A percentile compares a stretch with the other conserved stretches of the same genome.
phyloP scores from a whole-genome alignment of 164 flowering plant species.

The Liriodendron chinense region DNA sequence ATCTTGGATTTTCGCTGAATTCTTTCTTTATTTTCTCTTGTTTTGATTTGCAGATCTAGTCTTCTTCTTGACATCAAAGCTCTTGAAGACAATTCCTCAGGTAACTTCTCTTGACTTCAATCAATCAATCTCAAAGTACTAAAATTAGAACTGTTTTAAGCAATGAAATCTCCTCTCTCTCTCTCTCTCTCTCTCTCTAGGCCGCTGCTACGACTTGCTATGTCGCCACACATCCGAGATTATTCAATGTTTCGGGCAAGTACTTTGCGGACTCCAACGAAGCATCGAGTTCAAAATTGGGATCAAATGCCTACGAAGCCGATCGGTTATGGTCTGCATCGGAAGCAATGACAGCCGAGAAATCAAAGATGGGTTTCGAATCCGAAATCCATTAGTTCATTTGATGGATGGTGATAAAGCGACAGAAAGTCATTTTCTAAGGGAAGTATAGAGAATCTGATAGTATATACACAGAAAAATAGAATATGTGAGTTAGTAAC shows the following conservation, averaged over 20 bases:
- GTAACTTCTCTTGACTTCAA: slow-evolving; percentile 25
- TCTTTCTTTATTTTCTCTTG: neutral
- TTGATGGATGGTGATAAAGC: neutral
- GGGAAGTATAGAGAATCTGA: neutral
- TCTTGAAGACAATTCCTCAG: slow-evolving; percentile 89
- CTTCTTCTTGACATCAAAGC: slow-evolving; percentile 80
- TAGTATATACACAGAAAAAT: neutral
- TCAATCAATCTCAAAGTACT: too few species aligned
- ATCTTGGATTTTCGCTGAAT: neutral
- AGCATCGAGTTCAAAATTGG: slow-evolving; percentile 55
- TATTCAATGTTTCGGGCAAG: slow-evolving; percentile 63
- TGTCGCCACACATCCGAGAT: slow-evolving; percentile 73
- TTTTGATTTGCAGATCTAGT: slow-evolving; percentile 22
- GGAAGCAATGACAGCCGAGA: slow-evolving; percentile 47
- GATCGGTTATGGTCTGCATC: slow-evolving; percentile 66
- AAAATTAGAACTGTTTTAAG: too few species aligned
- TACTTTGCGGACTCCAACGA: slow-evolving; percentile 91
- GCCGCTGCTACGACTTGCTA: slow-evolving; percentile 99
- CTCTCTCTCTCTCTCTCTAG: slow-evolving; percentile 21
- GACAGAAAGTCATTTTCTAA: neutral
- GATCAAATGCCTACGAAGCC: slow-evolving; percentile 52
- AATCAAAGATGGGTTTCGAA: slow-evolving; percentile 12
- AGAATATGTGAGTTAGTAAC: neutral
- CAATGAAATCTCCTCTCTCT: neutral
- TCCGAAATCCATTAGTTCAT: neutral